Base-by-base conservation (phyloP, 768 basidiomycete species). In the Hericium alpestre region DNA sequence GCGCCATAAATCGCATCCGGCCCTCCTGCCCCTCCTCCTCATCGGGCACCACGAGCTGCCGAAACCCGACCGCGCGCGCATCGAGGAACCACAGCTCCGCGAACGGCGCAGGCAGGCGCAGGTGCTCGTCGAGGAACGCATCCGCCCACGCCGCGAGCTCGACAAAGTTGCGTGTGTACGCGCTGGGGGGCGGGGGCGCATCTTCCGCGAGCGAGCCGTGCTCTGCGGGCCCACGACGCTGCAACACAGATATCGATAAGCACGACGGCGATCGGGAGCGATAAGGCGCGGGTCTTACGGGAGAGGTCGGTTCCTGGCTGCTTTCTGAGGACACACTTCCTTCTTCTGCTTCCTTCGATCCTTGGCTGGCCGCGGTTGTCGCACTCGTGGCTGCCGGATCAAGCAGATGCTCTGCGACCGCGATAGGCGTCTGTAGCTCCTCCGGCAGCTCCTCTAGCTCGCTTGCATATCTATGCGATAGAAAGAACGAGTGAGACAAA, bases 381-480 rank as follows among this genome's bases (percentile, higher is more conserved):
- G 58, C 32, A 61, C 60, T 49, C 57, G 64, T 53, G 8, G 61
- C 66, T 5, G 62, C 48, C 9, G 76, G 70, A 63, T 84, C 79
- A 57, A 86, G 69, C 56, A 88, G 69, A 63, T 79, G 72, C 59
- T 79, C 76, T 23, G 87, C 79, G 62, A 86, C 73, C 8, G 78
- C 85, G 53, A 85, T 69, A 39, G 87, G 81, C 20, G 67, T 68
- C 64, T 72, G 80, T 58, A 90, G 74, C 60, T 83, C 83, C 25
- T 76, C 75, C 23, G 85, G 84, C 40, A 87, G 70, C 47, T 72
- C 70, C 51, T 83, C 84, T 57, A 73, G 71, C 56, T 83, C 84
- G 58, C 75, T 78, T 64, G 56, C 56, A 58, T 39, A 39, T 56
- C 58, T 57, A 50, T 46, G 32, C 32, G 32, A 61, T 53, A 53